Base-by-base conservation (phyloP, 83 land plant species). In the Diphasiastrum complanatum region DNA sequence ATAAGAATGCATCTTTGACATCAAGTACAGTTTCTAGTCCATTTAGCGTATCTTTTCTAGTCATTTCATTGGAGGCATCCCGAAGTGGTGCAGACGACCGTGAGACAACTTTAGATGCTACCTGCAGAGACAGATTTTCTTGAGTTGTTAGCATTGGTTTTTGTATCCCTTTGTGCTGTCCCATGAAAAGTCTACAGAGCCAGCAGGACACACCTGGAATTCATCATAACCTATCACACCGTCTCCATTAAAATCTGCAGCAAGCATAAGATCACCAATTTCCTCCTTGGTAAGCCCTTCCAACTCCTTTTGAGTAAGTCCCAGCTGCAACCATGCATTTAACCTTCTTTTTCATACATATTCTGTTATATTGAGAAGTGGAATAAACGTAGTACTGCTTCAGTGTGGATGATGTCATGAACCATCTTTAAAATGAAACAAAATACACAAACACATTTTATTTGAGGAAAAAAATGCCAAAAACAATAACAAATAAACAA, bases 271-370 rank as follows among this genome's bases (percentile, higher is more conserved):
- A 20, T 55, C 59, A 11, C 31, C 34, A 11, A 55, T 55, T 0
- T 55, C 59, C 10, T 55, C 59, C 35, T 30, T 32, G 6, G 30
- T 20, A 11, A 55, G 34, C 35, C 59, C 59, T 55, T 55, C 59
- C 35, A 55, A 30, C 14, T 33, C 59, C 19, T 55, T 35, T 27
- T 27, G 0, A 11, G 59, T 55, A 1, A 55, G 43, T 12, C 35
- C 59, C 14, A 54, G 33, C 43, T 55, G 59, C 58, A 8, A 38
- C 8, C 8, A 38, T 38, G 14, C 14, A 8, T n/a, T n/a, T n/a
- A n/a, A n/a, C n/a, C n/a, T n/a, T n/a, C n/a, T n/a, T n/a, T n/a
- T n/a, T n/a, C n/a, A n/a, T n/a, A n/a, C n/a, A n/a, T n/a, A n/a
- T n/a, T n/a, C n/a, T n/a, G n/a, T n/a, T n/a, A n/a, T n/a, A n/a